Evolutionary conservation across 2,329 filamentous ascomycete genomes (phyloP), one percentile per base, ranked within the genome.

Genomic region (Fusarium subglutinans): DNA sequence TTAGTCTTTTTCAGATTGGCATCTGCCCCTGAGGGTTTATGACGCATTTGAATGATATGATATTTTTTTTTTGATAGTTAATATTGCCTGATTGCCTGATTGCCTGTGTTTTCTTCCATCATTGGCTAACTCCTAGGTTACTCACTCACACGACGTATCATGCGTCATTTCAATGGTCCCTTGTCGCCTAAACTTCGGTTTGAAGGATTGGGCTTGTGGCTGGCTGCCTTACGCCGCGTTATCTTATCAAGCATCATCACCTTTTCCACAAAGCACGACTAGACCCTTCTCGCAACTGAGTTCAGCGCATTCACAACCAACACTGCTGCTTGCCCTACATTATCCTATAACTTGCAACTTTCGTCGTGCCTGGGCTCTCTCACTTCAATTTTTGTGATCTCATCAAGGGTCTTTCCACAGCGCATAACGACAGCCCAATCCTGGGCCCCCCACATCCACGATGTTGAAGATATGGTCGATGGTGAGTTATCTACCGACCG

Each of bases 381-480:
- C 26, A 54, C n/a, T 47, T 24, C 40, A 24, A 12, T 26, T 33
- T 35, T 15, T 28, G 12, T 40, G 30, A 13, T 41, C 28, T 37
- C 33, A 41, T 65, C n/a, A 22, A 44, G 26, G 43, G 24, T 45
- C 40, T 43, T 56, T 51, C 44, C 38, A 48, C 43, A 69, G 55
- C 66, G 61, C 63, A 68, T 53, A 63, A 24, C 66, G 43, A 70
- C 63, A 78, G 65, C 74, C 77, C 74, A 76, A 70, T 65, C 69
- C 66, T 64, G 62, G 74, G 68, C 68, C 73, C 72, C 73, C 72
- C 71, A 66, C 75, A 62, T 66, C 48, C 55, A 95, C 87, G 81
- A 98, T 98, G 96, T 89, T 98, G 88, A 98, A 98, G 87, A 98
- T 98, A 88, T 98, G 96, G 96, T 97, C 95, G 80, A 98, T 98